Evolutionary conservation across 768 basidiomycete genomes (phyloP).

Genomic region (Podaxis sp.): DNA sequence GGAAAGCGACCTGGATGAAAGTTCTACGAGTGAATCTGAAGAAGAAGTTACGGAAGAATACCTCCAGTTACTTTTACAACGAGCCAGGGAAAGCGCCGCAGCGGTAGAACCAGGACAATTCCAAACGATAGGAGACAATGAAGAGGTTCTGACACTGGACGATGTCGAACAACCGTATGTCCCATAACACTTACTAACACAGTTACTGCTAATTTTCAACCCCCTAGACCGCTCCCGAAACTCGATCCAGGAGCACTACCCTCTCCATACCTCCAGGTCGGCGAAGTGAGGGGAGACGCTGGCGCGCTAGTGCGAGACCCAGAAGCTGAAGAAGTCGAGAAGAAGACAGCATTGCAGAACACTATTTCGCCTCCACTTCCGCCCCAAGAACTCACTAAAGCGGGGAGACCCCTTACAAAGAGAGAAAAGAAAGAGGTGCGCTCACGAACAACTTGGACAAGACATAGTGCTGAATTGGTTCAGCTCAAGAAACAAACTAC

Average conservation of each 20-base stretch:
- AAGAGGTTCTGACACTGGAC: conserved; percentile 55
- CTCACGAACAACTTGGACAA: background rate
- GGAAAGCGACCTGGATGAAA: background rate
- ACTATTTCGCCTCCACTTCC: conserved; percentile 63
- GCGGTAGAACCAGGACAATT: conserved; percentile 29
- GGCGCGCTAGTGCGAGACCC: conserved; percentile 54
- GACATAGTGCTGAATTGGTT: background rate
- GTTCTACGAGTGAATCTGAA: conserved; percentile 36
- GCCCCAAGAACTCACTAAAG: conserved; percentile 57
- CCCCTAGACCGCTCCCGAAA: conserved; percentile 54
- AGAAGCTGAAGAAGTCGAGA: conserved; percentile 53
- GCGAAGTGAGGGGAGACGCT: conserved; percentile 42
- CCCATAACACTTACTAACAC: background rate
- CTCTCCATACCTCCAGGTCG: conserved; percentile 60
- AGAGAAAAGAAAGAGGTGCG: conserved; percentile 70
- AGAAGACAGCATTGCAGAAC: conserved; percentile 46
- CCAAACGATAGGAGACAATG: conserved; percentile 33
- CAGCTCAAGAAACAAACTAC: conserved; percentile 73
- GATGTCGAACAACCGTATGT: conserved; percentile 37
- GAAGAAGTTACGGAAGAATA: conserved; percentile 56
- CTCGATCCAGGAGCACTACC: conserved; percentile 70
- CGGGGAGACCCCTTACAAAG: conserved; percentile 69
- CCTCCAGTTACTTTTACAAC: conserved; percentile 61
- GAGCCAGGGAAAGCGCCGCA: conserved; percentile 53
- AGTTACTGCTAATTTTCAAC: conserved; percentile 8